Base-by-base conservation (phyloP, 148 eudicot species). In the Agrostemma githago region DNA sequence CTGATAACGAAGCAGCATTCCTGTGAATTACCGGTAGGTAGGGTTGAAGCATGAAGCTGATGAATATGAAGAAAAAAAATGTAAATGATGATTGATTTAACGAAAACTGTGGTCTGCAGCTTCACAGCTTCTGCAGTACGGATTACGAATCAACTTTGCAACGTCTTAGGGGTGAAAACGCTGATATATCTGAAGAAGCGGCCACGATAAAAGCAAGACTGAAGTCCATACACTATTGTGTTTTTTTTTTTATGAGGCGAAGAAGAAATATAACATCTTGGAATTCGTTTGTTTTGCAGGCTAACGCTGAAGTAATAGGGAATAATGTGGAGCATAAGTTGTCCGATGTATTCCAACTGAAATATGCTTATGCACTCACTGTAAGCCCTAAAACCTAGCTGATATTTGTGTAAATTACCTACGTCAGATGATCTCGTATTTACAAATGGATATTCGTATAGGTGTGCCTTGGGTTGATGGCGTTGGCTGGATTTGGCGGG, bases 381-480 rank as follows among this genome's bases (percentile, higher is more conserved):
- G 93, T 87, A 84, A 82, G 86, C 26, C 5, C 40, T 2, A 61
- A 53, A 40, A 8, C 17, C 64, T 16, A 58, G 4, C 38, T 42
- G 14, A 4, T 42, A 10, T 37, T 34, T 51, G 12, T 5, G 8
- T 4, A n/a, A 3, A 8, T 37, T 15, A n/a, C n/a, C n/a, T n/a
- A 3, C 7, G 3, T 5, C 16, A 42, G 4, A 48, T 48, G 20
- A 46, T n/a, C 16, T 1, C 15, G 3, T 7, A 20, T 68, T 44
- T 68, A 46, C 34, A 3, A 44, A 34, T 19, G 34, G 7, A 42
- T 72, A 9, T 10, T 65, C 64, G 12, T 60, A 19, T 71, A 91
- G 96, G 77, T 91, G 60, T 85, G 81, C 68, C 79, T 86, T 17
- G 97, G 93, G 59, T 64, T 87, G n/a, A 79, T 89, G 87, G 79